phyloP scores from a whole-genome alignment of 192 early-diverging fungal genomes.

The Rhizophagus prolifer region DNA sequence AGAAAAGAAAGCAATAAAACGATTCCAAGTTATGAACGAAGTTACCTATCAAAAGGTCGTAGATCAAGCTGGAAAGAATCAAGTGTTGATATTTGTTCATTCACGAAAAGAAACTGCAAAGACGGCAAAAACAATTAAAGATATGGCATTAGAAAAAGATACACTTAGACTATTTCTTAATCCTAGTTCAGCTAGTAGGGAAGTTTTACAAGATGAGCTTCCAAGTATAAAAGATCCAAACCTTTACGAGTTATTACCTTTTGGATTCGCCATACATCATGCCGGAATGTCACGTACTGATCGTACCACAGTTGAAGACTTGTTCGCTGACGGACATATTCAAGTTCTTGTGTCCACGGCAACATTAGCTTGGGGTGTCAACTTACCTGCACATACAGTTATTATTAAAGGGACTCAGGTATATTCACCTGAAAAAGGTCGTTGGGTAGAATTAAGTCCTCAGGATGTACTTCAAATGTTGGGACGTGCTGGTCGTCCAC shows the following conservation, averaged over 20 bases:
- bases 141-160: slow-evolving; percentile 90
- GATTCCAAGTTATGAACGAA: slow-evolving; percentile 95
- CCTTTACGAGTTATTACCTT: slow-evolving; percentile 87
- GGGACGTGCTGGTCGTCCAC: slow-evolving; percentile 95
- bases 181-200: slow-evolving; percentile 80
- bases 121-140: slow-evolving; percentile 87
- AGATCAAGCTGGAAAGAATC: slow-evolving; percentile 74
- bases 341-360: slow-evolving; percentile 95
- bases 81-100: slow-evolving; percentile 95
- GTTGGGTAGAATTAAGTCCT: slow-evolving; percentile 92
- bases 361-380: slow-evolving; percentile 99
- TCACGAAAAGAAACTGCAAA: slow-evolving; percentile 97
- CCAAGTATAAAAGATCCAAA: slow-evolving; percentile 78
- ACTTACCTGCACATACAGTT: slow-evolving; percentile 96
- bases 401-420: slow-evolving; percentile 99
- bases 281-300: slow-evolving; percentile 93
- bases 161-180: slow-evolving; percentile 79
- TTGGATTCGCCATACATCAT: slow-evolving; percentile 95
- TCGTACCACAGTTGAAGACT: slow-evolving; percentile 88
- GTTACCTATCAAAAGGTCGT: slow-evolving; percentile 94
- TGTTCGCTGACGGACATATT: slow-evolving; percentile 89
- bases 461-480: slow-evolving; percentile 99
- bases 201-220: slow-evolving; percentile 81
- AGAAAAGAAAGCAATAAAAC: slow-evolving; percentile 93
- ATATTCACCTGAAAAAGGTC: slow-evolving; percentile 92